Evolutionary conservation across 148 eudicot species (phyloP).

Genomic region (Silene latifolia): DNA sequence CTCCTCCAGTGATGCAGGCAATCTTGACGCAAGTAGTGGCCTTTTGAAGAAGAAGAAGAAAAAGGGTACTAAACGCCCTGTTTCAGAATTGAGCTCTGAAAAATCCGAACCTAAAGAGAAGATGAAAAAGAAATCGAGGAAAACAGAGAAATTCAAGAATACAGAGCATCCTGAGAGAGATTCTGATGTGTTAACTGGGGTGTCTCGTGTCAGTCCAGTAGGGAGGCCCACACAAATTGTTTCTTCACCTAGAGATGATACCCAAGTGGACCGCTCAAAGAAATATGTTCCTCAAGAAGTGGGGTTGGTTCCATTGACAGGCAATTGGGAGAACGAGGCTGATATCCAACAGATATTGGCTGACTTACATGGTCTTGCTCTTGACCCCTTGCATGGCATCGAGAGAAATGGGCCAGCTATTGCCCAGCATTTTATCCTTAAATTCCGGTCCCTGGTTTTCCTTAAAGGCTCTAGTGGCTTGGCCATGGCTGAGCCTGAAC

Average conservation of each 20-base stretch:
- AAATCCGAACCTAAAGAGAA: constrained; percentile 32
- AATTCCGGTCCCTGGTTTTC: constrained; percentile 59
- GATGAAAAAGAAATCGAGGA: constrained; percentile 42
- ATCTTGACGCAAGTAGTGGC: constrained; percentile 9
- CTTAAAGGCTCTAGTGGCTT: constrained; percentile 50
- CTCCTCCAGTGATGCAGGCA: background rate
- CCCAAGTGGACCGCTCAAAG: constrained; percentile 15
- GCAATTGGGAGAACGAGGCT: constrained; percentile 16
- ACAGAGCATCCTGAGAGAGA: constrained; percentile 20
- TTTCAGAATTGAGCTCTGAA: constrained; percentile 35
- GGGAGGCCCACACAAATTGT: constrained; percentile 22
- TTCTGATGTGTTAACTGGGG: constrained; percentile 22
- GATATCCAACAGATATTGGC: constrained; percentile 45
- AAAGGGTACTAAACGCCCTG: constrained; percentile 36
- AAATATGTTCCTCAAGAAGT: constrained; percentile 29
- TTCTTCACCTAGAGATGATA: constrained; percentile 24
- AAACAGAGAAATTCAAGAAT: constrained; percentile 27
- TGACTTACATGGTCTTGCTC: constrained; percentile 64
- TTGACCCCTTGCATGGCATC: constrained; percentile 47
- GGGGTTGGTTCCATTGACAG: constrained; percentile 15
- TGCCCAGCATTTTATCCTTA: constrained; percentile 40
- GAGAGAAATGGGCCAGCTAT: constrained; percentile 36
- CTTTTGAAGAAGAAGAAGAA: constrained; percentile 49
- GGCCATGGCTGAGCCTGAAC: constrained; percentile 40
- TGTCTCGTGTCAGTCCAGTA: constrained; percentile 16